Evolutionary conservation across 2,329 filamentous ascomycete species (phyloP), one percentile per base, ranked within the genome.

Genomic region (Lachnellula occidentalis): DNA sequence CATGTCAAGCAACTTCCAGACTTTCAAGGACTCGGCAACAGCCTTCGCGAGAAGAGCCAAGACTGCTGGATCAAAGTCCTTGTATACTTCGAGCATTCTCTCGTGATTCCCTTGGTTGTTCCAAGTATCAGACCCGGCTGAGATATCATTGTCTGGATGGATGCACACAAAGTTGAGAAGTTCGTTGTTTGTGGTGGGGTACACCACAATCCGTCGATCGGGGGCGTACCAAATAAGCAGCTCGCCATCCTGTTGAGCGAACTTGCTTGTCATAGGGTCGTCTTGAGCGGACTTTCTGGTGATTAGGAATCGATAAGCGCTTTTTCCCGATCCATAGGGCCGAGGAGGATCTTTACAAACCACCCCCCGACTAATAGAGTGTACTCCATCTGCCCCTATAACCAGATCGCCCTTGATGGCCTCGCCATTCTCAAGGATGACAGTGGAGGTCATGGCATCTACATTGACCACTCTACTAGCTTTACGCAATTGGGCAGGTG

Each of bases 1-100:
- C 80, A 86, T 86, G 75, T 88, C 85, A 1, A 85, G 65, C 2
- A 87, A 67, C 19, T 75, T 77, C 82, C 82, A 86, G 1, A 82
- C 70, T 51, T 78, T 82, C 24, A 84, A 62, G 1, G 70, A 71
- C 0, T 70, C 62, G 0, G 72, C 67, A n/a, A 77, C 73, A 0
- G 71, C 76, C 59, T 76, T 76, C 4, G 58, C 60, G 4, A 79
- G 59, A 1, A 79, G 58, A 7, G 71, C 67, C 9, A 67, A 62
- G 0, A 80, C 60, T 2, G 64, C 64, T 0, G 73, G 71, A 42
- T 73, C 70, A 53, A 79, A 82, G 15, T 72, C 69, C 7, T 72
- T 34, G 65, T 74, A 73, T 4, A 70, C 69, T 14, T 71, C 65
- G 0, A 74, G 65, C 1, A 78, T 60, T 5, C 70, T 59, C 1